Evolutionary conservation across 148 eudicot genomes (phyloP).

Genomic region (Spergularia bocconei): DNA sequence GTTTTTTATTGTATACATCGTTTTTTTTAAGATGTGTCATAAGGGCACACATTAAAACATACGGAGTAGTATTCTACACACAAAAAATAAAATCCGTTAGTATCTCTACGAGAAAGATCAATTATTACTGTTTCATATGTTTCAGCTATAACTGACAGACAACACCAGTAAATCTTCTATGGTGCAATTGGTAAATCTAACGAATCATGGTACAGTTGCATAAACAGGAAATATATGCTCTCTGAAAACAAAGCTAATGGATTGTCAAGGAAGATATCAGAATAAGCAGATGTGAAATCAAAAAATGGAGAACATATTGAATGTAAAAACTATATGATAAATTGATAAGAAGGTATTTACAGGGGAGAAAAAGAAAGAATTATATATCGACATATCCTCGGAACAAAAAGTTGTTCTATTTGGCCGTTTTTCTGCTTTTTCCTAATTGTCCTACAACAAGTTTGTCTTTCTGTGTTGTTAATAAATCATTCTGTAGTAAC

Average conservation of each 20-base stretch:
- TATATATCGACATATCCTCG: conserved; percentile 30
- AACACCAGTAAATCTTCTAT: no score
- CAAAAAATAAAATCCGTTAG: no score
- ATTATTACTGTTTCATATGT: no score
- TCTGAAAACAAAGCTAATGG: neutral
- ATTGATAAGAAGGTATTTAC: conserved; percentile 39
- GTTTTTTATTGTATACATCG: no score
- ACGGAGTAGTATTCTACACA: no score
- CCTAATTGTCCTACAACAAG: conserved; percentile 17
- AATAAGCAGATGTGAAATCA: neutral
- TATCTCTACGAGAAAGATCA: no score
- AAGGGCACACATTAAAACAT: no score
- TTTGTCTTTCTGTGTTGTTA: conserved; percentile 29
- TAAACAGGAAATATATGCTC: no score
- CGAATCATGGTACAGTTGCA: no score
- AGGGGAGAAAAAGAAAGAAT: conserved; percentile 31
- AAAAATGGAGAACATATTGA: neutral
- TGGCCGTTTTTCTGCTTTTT: conserved; percentile 13
- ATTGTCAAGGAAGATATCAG: neutral
- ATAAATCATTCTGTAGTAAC: conserved; percentile 20
- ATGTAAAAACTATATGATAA: conserved; percentile 7
- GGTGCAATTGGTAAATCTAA: no score
- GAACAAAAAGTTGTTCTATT: conserved; percentile 21
- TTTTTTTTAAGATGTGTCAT: no score
- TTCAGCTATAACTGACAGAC: no score